Base-by-base conservation (phyloP, 768 basidiomycete genomes). In the Termitomyces sp. region DNA sequence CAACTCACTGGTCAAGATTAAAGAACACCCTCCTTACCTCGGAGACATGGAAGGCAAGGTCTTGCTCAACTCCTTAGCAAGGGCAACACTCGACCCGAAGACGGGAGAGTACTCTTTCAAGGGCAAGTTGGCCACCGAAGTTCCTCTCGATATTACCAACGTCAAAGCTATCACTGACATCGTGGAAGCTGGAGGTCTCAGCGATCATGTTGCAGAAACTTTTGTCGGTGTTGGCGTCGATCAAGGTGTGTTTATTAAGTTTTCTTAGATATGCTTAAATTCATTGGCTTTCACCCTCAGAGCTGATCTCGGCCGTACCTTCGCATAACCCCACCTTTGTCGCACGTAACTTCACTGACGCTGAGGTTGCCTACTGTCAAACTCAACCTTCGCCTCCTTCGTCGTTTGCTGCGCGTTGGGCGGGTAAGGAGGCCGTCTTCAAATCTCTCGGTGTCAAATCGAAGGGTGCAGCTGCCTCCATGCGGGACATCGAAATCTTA, bases 401-500 rank as follows among this genome's bases (percentile, higher is more conserved):
- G 8, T 98, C 96, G 2, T 95, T 97, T 69, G 96, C 97, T 22
- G 95, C 91, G 37, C 90, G 95, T 57, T 99, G 97, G 96, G 91
- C 84, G 31, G 96, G 93, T 54, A 99, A 98, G 75, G 97, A 98
- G 72, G 96, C 95, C 3, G 86, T 90, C 55, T 98, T 98, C 87
- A 98, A 98, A 77, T 91, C 94, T 5, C 82, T 99, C 1, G 91
- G 93, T 22, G 89, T 94, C 46, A 76, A 87, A 20, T 94, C 92
- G 4, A 90, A 93, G 73, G 97, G 97, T 41, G 96, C 95, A 12
- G 91, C 84, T 6, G 95, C 97, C 18, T 80, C 89, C n/a, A 88
- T 98, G 89, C 91, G 91, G 74, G 95, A 98, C 63, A 98, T 99
- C 60, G 97, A 98, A 73, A 95, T 98, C 66, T 78, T 96, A 59